Percentiles rank a stretch among this genome's conserved stretches.
phyloP scores from a whole-genome alignment of 2,329 filamentous ascomycete genomes.

The Fusarium illudens region DNA sequence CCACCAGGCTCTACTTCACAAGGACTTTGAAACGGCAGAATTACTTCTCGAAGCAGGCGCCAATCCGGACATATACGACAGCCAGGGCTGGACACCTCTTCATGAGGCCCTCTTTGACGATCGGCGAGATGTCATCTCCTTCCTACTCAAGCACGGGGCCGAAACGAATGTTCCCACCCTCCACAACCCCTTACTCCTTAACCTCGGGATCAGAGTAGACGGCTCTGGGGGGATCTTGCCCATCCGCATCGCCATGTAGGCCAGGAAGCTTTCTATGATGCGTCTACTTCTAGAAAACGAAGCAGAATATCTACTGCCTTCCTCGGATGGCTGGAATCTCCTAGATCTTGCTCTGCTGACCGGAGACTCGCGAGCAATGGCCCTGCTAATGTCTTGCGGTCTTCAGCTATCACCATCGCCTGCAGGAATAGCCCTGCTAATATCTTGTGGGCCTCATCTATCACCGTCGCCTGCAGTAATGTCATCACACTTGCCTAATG shows the following conservation, averaged over 20 bases:
- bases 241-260: neutral
- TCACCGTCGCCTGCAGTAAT: neutral
- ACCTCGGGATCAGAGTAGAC: neutral
- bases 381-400: neutral
- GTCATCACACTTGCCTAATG: neutral
- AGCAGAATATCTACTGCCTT: neutral
- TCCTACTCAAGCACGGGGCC: neutral
- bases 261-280: neutral
- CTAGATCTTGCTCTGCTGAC: neutral
- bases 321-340: neutral
- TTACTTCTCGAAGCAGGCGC: neutral
- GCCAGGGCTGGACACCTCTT: neutral
- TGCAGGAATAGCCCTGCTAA: neutral
- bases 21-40: neutral
- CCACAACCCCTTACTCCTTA: neutral
- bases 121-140: neutral
- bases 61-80: neutral
- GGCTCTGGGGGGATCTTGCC: neutral
- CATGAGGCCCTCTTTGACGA: neutral
- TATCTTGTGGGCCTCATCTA: neutral
- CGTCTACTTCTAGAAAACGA: neutral
- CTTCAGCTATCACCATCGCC: neutral
- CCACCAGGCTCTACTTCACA: neutral
- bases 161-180: neutral
- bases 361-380: neutral